Percentiles rank a stretch among this genome's conserved stretches.
These are phyloP conservation scores for Solanum ossicruentum DNA, from an alignment of 257 asterid species.

Conservation along the genomic window DNA sequence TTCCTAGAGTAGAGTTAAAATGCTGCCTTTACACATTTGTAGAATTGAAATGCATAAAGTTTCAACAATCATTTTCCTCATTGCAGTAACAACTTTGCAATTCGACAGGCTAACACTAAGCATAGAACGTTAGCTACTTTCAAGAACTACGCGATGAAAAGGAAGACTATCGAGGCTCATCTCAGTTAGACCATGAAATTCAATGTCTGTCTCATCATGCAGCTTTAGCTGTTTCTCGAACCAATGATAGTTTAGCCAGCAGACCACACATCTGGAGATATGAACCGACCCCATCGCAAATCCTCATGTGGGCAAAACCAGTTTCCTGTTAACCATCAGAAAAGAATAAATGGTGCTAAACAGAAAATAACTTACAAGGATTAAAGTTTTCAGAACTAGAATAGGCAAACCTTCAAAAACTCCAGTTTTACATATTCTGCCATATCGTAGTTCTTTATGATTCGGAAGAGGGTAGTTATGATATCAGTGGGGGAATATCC, in stretches of 20 bases:
- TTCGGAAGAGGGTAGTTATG: constrained; percentile 90
- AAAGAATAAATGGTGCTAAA: background rate
- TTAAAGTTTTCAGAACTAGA: background rate
- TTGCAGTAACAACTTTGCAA: background rate
- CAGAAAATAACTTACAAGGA: background rate
- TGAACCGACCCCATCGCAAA: constrained; percentile 92
- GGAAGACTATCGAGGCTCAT: background rate
- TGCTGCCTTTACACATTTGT: background rate
- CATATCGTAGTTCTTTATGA: constrained; percentile 84
- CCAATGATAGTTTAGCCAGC: constrained; percentile 63
- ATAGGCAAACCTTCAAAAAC: constrained; percentile 64
- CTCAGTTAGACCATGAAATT: background rate
- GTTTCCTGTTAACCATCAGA: constrained; percentile 48
- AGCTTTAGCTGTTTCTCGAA: constrained; percentile 71
- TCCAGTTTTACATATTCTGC: constrained; percentile 87
- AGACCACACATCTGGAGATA: constrained; percentile 92
- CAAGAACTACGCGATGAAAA: background rate
- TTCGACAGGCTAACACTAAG: background rate
- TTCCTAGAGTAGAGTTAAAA: background rate
- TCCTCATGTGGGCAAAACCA: constrained; percentile 98
- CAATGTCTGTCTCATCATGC: constrained; percentile 12
- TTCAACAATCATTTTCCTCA: background rate
- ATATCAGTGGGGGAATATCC: constrained; percentile 98
- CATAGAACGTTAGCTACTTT: background rate
- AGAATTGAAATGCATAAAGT: background rate